These are phyloP conservation scores for Echites panduratus DNA, from an alignment of 257 asterid species.

Conservation along the genomic window DNA sequence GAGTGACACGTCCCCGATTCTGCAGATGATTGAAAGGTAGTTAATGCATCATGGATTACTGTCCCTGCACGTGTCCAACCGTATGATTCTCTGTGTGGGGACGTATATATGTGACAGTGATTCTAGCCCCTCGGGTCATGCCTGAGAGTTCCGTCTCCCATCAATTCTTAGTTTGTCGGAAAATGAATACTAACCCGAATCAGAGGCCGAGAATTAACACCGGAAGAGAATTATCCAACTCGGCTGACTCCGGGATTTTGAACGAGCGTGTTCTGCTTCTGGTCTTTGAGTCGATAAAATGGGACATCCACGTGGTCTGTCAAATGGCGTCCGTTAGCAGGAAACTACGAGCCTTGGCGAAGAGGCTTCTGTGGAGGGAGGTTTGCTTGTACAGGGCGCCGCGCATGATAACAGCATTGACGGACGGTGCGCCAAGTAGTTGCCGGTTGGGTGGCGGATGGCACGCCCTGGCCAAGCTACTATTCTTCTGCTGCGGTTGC, in stretches of 20 bases:
- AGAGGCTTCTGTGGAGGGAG: slow-evolving; percentile 67
- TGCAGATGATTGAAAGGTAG: neutral
- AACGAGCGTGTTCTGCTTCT: slow-evolving; percentile 52
- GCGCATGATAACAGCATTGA: slow-evolving; percentile 37
- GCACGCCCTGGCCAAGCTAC: slow-evolving; percentile 68
- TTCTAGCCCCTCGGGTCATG: neutral
- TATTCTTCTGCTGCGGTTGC: slow-evolving; percentile 79
- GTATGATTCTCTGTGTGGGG: neutral
- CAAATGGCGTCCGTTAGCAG: slow-evolving; percentile 42
- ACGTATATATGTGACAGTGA: neutral
- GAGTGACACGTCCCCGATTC: slow-evolving; percentile 3
- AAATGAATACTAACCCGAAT: slow-evolving; percentile 28
- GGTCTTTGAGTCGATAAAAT: slow-evolving; percentile 46
- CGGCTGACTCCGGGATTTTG: slow-evolving; percentile 38
- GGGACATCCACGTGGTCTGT: slow-evolving; percentile 66
- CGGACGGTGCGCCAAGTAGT: slow-evolving; percentile 29
- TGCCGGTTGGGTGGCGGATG: slow-evolving; percentile 56
- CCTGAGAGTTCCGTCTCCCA: neutral
- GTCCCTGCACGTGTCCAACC: slow-evolving; percentile 20
- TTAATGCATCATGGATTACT: neutral
- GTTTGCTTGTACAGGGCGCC: slow-evolving; percentile 65
- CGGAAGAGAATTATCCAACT: slow-evolving; percentile 24
- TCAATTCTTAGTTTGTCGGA: neutral
- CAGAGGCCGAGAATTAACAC: slow-evolving; percentile 25
- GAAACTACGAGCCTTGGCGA: slow-evolving; percentile 59